Evolutionary conservation across 2,329 filamentous ascomycete species (phyloP).

Genomic region (Cladosporium sp.): DNA sequence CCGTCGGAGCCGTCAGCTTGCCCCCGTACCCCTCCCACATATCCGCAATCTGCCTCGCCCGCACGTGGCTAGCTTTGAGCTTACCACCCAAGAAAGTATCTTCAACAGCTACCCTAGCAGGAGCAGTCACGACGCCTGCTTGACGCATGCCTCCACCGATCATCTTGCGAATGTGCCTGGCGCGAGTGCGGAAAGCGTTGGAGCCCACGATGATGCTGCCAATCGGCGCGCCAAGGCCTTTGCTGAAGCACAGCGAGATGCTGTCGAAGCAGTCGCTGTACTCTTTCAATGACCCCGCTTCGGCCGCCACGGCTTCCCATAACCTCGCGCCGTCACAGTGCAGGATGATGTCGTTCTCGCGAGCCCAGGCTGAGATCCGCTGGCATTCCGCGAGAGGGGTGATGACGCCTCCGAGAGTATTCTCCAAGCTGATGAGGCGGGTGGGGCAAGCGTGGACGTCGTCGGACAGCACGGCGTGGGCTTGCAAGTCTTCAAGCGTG

Average conservation of each 20-base stretch:
- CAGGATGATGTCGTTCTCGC: slow-evolving; percentile 59
- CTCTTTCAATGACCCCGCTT: slow-evolving; percentile 62
- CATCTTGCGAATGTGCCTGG: slow-evolving; percentile 73
- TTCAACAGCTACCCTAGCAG: slow-evolving; percentile 71
- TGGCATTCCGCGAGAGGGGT: slow-evolving; percentile 69
- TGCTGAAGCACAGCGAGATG: slow-evolving; percentile 74
- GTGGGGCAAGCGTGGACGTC: slow-evolving; percentile 79
- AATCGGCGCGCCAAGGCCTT: slow-evolving; percentile 76
- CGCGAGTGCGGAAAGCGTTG: slow-evolving; percentile 57
- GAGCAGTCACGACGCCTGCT: slow-evolving; percentile 69
- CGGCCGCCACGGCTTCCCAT: slow-evolving; percentile 75
- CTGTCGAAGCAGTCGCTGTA: slow-evolving; percentile 69
- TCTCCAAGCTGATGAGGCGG: slow-evolving; percentile 76
- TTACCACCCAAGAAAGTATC: slow-evolving; percentile 71
- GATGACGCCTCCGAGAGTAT: slow-evolving; percentile 75
- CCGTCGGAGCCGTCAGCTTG: slow-evolving; percentile 62
- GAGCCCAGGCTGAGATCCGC: slow-evolving; percentile 65
- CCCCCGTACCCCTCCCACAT: slow-evolving; percentile 69
- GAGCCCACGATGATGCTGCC: slow-evolving; percentile 67
- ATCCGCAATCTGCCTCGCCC: slow-evolving; percentile 58
- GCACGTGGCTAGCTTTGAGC: slow-evolving; percentile 57
- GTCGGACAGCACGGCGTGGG: slow-evolving; percentile 59
- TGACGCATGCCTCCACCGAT: slow-evolving; percentile 77
- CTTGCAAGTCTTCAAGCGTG: slow-evolving; percentile 70
- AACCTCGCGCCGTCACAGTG: slow-evolving; percentile 77